A percentile compares a stretch with the other conserved stretches of the same genome.
phyloP scores from a whole-genome alignment of 768 basidiomycete genomes.

The Termitomyces sp. region DNA sequence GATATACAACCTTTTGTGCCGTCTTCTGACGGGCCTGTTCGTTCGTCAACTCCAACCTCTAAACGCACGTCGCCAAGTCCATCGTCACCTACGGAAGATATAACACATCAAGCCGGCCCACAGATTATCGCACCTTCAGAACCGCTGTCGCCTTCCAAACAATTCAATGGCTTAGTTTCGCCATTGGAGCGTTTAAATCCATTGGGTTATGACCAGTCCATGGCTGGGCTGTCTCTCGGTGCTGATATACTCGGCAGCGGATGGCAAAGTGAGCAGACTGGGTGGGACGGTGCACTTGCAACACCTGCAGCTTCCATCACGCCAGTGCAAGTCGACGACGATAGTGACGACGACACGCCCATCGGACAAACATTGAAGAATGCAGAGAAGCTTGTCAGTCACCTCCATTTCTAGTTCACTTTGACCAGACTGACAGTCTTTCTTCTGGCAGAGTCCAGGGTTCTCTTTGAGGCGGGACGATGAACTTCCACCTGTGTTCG shows the following conservation, averaged over 20 bases:
- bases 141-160: slow-evolving; percentile 24
- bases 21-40: slow-evolving; percentile 4
- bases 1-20: slow-evolving; percentile 22
- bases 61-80: slow-evolving; percentile 12
- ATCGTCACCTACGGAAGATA: slow-evolving; percentile 15
- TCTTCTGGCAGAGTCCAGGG: slow-evolving; percentile 6
- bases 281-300: slow-evolving; percentile 26
- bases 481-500: slow-evolving; percentile 65
- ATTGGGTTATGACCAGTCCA: slow-evolving; percentile 25
- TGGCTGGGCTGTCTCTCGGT: slow-evolving; percentile 33
- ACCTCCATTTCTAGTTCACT: background rate
- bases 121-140: slow-evolving; percentile 16
- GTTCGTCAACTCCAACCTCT: slow-evolving; percentile 4
- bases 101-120: slow-evolving; percentile 14
- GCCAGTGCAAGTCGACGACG: slow-evolving; percentile 37
- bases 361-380: slow-evolving; percentile 45
- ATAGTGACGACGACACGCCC: slow-evolving; percentile 66
- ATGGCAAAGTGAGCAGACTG: slow-evolving; percentile 50
- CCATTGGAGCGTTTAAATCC: slow-evolving; percentile 28
- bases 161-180: slow-evolving; percentile 25
- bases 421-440: background rate
- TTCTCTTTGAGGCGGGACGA: slow-evolving; percentile 26
- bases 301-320: background rate
- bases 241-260: slow-evolving; percentile 30
- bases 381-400: slow-evolving; percentile 24